Evolutionary conservation across 2,329 filamentous ascomycete species (phyloP).

Genomic region (Cladosporium sp.): DNA sequence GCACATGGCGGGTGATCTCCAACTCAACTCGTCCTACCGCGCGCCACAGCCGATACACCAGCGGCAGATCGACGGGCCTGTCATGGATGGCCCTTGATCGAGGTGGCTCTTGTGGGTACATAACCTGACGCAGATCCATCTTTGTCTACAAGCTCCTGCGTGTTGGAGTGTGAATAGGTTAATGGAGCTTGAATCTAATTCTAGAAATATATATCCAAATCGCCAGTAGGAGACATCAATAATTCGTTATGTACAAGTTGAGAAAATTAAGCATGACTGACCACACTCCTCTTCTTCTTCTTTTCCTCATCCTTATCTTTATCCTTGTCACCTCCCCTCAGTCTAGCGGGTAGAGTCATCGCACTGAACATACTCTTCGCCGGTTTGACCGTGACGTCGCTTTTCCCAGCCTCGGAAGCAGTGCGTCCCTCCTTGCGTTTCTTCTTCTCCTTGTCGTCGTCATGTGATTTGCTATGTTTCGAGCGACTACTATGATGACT

Average conservation of each 20-base stretch:
- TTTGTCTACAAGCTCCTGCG: not conserved
- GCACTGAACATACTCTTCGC: constrained; percentile 34
- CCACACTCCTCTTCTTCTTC: constrained; percentile 41
- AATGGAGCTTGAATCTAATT: not conserved
- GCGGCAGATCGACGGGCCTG: constrained; percentile 5
- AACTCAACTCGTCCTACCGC: constrained; percentile 11
- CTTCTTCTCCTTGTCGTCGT: constrained; percentile 23
- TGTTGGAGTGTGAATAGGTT: not conserved
- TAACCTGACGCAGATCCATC: not conserved
- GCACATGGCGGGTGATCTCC: constrained; percentile 6
- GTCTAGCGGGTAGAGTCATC: constrained; percentile 34
- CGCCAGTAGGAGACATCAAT: not conserved
- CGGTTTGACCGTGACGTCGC: constrained; percentile 31
- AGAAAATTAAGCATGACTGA: constrained; percentile 27
- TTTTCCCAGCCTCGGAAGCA: constrained; percentile 25
- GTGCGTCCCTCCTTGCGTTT: constrained; percentile 22
- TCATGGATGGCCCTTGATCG: not conserved
- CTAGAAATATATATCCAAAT: not conserved
- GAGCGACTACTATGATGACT: constrained; percentile 9
- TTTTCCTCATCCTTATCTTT: constrained; percentile 31
- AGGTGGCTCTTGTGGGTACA: not conserved
- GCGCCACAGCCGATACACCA: constrained; percentile 5
- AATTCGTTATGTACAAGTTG: constrained; percentile 5
- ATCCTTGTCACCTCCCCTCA: constrained; percentile 19
- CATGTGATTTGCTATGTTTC: constrained; percentile 20